Conservation (phyloP, 192 early-diverging fungal genomes). For the Podila minutissima region DNA sequence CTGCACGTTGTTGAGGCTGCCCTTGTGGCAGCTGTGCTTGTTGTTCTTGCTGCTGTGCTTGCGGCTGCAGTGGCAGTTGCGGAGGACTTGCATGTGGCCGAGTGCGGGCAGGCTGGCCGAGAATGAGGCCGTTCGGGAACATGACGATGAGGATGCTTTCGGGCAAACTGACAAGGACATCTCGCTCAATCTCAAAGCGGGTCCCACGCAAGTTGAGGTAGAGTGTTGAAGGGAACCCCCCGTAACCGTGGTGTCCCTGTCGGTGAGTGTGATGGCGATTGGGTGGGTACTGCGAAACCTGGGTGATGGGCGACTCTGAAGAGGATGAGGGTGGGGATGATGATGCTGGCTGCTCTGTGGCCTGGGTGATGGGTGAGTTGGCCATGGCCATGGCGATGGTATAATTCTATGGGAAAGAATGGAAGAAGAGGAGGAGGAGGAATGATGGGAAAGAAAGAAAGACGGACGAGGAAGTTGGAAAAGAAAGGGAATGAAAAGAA, state of each 20-base stretch:
- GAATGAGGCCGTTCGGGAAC: constrained; percentile 68
- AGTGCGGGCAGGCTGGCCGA: constrained; percentile 16
- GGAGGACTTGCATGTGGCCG: background rate
- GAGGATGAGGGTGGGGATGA: constrained; percentile 9
- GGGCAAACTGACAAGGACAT: constrained; percentile 63
- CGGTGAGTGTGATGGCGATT: constrained; percentile 4
- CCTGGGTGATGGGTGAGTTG: constrained; percentile 55
- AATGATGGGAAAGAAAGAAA: too few species aligned
- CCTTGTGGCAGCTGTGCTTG: background rate
- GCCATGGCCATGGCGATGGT: constrained; percentile 6
- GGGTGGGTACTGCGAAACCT: constrained; percentile 14
- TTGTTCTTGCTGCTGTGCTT: background rate
- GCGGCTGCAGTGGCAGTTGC: background rate
- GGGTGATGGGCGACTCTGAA: constrained; percentile 19
- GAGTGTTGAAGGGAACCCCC: constrained; percentile 59
- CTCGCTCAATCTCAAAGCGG: constrained; percentile 64
- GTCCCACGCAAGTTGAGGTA: constrained; percentile 64
- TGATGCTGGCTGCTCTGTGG: constrained; percentile 28
- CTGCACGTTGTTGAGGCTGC: background rate
- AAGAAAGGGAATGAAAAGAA: too few species aligned
- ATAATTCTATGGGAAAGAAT: too few species aligned
- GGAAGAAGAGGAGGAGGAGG: too few species aligned
- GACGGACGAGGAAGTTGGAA: too few species aligned
- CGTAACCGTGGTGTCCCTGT: constrained; percentile 13
- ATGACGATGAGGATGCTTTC: constrained; percentile 70